phyloP scores from a whole-genome alignment of 257 asterid genomes.

The Fraxinus cuspidata region DNA sequence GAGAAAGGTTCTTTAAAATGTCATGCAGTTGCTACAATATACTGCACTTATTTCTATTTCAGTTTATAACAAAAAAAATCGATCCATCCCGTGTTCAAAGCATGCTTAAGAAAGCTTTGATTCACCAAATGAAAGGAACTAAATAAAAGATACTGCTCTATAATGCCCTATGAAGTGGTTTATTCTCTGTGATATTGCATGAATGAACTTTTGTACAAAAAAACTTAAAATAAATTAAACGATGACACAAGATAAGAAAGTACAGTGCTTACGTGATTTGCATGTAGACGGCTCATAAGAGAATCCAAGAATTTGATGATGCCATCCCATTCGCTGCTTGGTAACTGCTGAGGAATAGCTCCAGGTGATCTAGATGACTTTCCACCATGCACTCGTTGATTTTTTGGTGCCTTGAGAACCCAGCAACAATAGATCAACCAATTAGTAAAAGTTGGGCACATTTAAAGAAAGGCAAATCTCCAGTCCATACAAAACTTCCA shows the following conservation, averaged over 20 bases:
- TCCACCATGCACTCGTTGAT: slow-evolving; percentile 94
- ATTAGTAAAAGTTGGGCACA: not conserved
- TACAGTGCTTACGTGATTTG: slow-evolving; percentile 59
- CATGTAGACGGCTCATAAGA: slow-evolving; percentile 71
- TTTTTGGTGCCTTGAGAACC: slow-evolving; percentile 74
- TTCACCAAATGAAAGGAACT: not conserved
- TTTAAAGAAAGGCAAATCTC: not conserved
- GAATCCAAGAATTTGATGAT: slow-evolving; percentile 90
- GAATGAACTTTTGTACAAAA: not conserved
- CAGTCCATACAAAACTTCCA: not conserved
- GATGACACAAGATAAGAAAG: not conserved
- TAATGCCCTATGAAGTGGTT: not conserved
- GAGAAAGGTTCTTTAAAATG: not conserved
- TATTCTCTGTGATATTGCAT: not conserved
- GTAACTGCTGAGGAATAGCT: slow-evolving; percentile 68
- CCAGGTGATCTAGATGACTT: slow-evolving; percentile 87
- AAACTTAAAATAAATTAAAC: not conserved
- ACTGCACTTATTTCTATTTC: not conserved
- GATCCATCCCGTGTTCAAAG: not conserved
- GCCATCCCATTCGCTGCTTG: slow-evolving; percentile 92
- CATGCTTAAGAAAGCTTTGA: not conserved
- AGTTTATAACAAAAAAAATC: not conserved
- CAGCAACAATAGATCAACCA: not conserved
- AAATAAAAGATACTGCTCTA: not conserved
- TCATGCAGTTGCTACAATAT: not conserved